Evolutionary conservation across 148 eudicot genomes (phyloP), one percentile per base, ranked within the genome.

Genomic region (Selenicereus undatus): DNA sequence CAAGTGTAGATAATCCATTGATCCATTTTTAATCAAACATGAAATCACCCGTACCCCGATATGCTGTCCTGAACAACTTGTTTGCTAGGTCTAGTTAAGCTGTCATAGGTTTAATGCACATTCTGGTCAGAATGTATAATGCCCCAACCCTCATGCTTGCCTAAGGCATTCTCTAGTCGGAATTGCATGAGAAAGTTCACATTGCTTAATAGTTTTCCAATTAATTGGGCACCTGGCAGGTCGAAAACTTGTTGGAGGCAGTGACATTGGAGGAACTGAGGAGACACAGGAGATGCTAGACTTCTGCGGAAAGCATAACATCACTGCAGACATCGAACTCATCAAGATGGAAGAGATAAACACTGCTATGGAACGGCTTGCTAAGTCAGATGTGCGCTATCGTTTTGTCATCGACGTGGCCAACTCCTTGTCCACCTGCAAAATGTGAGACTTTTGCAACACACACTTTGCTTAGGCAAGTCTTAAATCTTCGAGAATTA

Each of bases 271-370:
- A 36, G 91, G 94, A 66, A 82, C 89, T 45, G 84, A 89, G 75
- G 97, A 92, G 88, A 91, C 89, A 1, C 97, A 91, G 72, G 94
- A 91, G 71, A 90, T 89, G 96, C 84, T 90, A 3, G 88, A 90
- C 58, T 91, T 91, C 71, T 88, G 92, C 3, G 92, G 86, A 8
- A 76, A 85, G 78, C 89, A 92, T 73, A 82, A 81, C 79, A 87
- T 92, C 39, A 77, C 79, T 26, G 85, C 92, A 22, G 94, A 89
- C 24, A 85, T 89, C 73, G 97, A 92, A 83, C 83, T 91, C 75
- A 85, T 91, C 45, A 78, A 74, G 18, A 87, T 88, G 86, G 89
- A 88, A 39, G 52, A 88, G 10, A 74, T 91, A 29, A 88, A 88
- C 77, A 75, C 86, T 0, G 92, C 94, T 8, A 77, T 91, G 85